Percentiles rank a stretch among this genome's conserved stretches.
Evolutionary conservation across 2,329 filamentous ascomycete genomes (phyloP).

Genomic region (Penicillium sp.): DNA sequence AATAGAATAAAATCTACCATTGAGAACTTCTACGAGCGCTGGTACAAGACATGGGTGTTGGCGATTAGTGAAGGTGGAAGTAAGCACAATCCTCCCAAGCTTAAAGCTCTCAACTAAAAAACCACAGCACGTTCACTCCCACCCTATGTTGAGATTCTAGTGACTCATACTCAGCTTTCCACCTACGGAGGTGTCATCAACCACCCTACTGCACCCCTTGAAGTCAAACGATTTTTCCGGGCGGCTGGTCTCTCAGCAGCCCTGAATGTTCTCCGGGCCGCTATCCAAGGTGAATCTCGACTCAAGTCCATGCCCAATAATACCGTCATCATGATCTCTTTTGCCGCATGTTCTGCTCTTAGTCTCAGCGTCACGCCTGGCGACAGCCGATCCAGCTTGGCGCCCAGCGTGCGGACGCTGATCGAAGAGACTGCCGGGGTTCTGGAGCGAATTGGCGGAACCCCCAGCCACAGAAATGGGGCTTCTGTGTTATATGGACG

Average conservation of each 20-base stretch:
- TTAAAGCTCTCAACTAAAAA: background rate
- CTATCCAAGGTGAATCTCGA: slow-evolving; percentile 69
- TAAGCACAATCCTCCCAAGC: slow-evolving; percentile 27
- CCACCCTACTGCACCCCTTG: slow-evolving; percentile 68
- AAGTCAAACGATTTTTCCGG: slow-evolving; percentile 72
- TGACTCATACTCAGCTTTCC: slow-evolving; percentile 72
- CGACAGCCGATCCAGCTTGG: slow-evolving; percentile 57
- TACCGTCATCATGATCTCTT: slow-evolving; percentile 76
- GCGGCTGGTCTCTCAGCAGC: slow-evolving; percentile 70
- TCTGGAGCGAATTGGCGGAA: slow-evolving; percentile 67
- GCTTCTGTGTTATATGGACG: slow-evolving; percentile 62
- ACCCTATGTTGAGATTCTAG: slow-evolving; percentile 73
- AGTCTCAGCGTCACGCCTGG: slow-evolving; percentile 62
- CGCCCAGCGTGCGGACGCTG: slow-evolving; percentile 63
- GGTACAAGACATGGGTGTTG: slow-evolving; percentile 64
- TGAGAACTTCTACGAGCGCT: slow-evolving; percentile 65
- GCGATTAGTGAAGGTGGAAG: slow-evolving; percentile 57
- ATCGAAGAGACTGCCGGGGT: slow-evolving; percentile 70
- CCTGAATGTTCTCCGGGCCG: slow-evolving; percentile 72
- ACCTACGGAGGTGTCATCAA: slow-evolving; percentile 75
- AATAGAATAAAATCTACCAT: slow-evolving; percentile 58
- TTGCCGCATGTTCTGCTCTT: slow-evolving; percentile 70
- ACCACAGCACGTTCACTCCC: slow-evolving; percentile 50
- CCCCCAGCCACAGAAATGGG: slow-evolving; percentile 66
- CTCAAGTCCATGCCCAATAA: slow-evolving; percentile 78